Evolutionary conservation across 2,329 filamentous ascomycete species (phyloP).

Genomic region (Nigrospora sphaerica): DNA sequence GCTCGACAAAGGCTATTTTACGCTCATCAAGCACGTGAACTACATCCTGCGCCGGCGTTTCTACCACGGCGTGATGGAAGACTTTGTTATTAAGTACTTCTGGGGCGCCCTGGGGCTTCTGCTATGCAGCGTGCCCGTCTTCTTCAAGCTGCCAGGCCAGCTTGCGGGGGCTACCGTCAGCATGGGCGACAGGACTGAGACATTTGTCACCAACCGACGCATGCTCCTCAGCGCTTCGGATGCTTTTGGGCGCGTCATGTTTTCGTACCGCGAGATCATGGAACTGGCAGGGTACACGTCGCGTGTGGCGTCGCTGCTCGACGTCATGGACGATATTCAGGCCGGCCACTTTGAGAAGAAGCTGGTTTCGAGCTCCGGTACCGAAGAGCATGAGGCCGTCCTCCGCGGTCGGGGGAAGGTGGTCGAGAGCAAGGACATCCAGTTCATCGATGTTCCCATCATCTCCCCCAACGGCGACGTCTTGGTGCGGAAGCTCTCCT

Average conservation of each 20-base stretch:
- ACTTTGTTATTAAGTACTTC: conserved; percentile 99
- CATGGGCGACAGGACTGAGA: conserved; percentile 66
- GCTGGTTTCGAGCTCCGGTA: conserved; percentile 81
- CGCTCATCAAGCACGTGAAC: conserved; percentile 97
- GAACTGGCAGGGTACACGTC: conserved; percentile 94
- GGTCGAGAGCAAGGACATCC: conserved; percentile 57
- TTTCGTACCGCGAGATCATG: conserved; percentile 95
- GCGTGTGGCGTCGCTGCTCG: conserved; percentile 78
- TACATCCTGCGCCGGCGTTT: conserved; percentile 83
- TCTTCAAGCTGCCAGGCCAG: conserved; percentile 81
- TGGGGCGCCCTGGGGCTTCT: conserved; percentile 91
- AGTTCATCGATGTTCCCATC: conserved; percentile 62
- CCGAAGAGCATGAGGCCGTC: conserved; percentile 73
- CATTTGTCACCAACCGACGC: conserved; percentile 88
- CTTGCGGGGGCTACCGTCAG: conserved; percentile 40
- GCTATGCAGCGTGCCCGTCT: conserved; percentile 91
- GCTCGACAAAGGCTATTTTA: conserved; percentile 97
- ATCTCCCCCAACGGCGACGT: conserved; percentile 96
- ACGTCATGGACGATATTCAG: conserved; percentile 91
- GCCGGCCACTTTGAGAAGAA: conserved; percentile 93
- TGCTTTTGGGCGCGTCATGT: conserved; percentile 93
- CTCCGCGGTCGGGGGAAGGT: conserved; percentile 76
- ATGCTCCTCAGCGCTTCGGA: conserved; percentile 92
- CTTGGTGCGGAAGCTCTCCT: conserved; percentile 77
- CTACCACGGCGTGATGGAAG: conserved; percentile 99